Percentiles rank a stretch among this genome's conserved stretches.
These are phyloP conservation scores for Thymus mandschuricus DNA, from an alignment of 257 asterid genomes.

Conservation along the genomic window DNA sequence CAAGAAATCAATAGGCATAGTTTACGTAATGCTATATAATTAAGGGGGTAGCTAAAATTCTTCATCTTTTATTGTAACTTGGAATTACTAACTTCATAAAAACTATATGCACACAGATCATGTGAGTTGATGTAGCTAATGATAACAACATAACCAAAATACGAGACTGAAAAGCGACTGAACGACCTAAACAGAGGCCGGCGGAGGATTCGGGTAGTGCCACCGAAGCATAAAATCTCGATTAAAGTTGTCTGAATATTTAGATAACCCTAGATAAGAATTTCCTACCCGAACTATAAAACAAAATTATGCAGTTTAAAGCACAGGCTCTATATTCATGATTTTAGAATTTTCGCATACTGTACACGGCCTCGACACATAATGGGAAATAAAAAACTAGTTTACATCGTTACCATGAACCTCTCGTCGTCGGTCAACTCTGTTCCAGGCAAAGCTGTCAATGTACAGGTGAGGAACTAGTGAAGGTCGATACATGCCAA, in stretches of 20 bases:
- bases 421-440: neutral
- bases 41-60: too few species aligned
- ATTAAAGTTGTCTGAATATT: neutral
- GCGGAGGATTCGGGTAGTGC: neutral
- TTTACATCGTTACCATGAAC: constrained; percentile 17
- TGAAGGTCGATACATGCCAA: constrained; percentile 12
- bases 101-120: too few species aligned
- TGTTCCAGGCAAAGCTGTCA: constrained; percentile 11
- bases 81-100: too few species aligned
- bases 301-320: neutral
- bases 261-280: neutral
- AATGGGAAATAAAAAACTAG: neutral
- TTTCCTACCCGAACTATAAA: neutral
- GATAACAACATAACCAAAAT: neutral
- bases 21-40: too few species aligned
- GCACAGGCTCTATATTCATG: neutral
- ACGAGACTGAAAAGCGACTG: neutral
- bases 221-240: neutral
- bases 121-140: too few species aligned
- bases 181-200: neutral
- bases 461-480: neutral
- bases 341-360: neutral
- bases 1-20: too few species aligned
- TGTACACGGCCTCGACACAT: neutral
- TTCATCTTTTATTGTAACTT: too few species aligned